Base-by-base conservation (phyloP, 805 yeast species). In the Tetrapisispora iriomotensis region DNA sequence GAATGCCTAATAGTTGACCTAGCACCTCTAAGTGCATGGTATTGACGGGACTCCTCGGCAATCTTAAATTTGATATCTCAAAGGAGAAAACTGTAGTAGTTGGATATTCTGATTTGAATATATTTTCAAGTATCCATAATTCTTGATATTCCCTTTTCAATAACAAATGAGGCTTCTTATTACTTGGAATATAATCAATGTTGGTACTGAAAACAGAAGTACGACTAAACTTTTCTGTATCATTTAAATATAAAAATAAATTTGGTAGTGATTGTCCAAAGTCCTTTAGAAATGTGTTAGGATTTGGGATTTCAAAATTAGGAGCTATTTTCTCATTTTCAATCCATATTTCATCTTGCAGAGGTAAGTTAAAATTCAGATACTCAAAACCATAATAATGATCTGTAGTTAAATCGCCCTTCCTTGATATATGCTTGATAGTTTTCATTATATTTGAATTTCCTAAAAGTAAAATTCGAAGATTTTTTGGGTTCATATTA, bases 21-120 rank as follows among this genome's bases (percentile, higher is more conserved):
- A 80, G 42, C 5, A 81, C 51, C 45, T 82, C 87, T 10, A 73
- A 46, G n/a, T 65, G 61, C 45, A 76, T 68, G 2, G 73, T 64
- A 35, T 60, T 61, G 8, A 40, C 34, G 0, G 75, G 68, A 17
- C 61, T 54, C 0, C 71, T 50, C 3, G 42, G 37, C 6, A 70
- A 15, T 1, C 20, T 34, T 1, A 61, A 39, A 24, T 62, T 61
- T 1, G 60, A 51, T 1, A 79, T 39, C 34, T 75, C 79, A 30
- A 77, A 55, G 2, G 79, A 68, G 0, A 75, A 44, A 10, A 66
- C 56, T 0, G 61, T 47, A 41, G 65, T 69, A 1, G 63, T 58
- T 3, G 47, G 24, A 44, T 58, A 48, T 4, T 26, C 10, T 6
- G 31, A 22, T 2, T 37, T 33, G 3, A 56, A 51, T 3, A 42